phyloP scores from a whole-genome alignment of 2,329 filamentous ascomycete species.

The Cladorrhinum sp. region DNA sequence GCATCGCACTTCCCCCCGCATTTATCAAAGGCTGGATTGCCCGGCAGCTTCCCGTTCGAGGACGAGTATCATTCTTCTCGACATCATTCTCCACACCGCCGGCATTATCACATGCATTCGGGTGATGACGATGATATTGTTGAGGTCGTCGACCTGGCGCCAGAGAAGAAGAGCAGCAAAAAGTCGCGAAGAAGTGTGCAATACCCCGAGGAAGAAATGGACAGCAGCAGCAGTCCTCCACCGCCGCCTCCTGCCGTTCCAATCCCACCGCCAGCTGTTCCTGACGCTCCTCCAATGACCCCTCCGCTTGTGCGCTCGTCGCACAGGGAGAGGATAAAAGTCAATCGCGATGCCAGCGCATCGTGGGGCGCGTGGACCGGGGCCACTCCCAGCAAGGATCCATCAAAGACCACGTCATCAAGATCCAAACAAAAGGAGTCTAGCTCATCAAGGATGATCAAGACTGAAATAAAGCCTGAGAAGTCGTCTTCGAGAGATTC shows the following conservation, averaged over 20 bases:
- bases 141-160: constrained; percentile 50
- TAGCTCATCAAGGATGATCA: constrained; percentile 38
- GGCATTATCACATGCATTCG: neutral
- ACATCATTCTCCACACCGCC: constrained; percentile 25
- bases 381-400: constrained; percentile 50
- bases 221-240: constrained; percentile 30
- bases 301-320: constrained; percentile 37
- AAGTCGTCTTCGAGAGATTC: constrained; percentile 19
- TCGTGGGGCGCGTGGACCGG: constrained; percentile 73
- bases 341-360: constrained; percentile 63
- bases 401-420: constrained; percentile 56
- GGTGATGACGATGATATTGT: constrained; percentile 42
- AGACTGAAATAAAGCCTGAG: constrained; percentile 32
- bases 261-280: constrained; percentile 45
- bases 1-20: constrained; percentile 3
- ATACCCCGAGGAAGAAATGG: constrained; percentile 36
- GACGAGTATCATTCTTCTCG: constrained; percentile 26
- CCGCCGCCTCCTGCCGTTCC: constrained; percentile 38
- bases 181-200: constrained; percentile 42
- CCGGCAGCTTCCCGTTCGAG: constrained; percentile 57
- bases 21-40: constrained; percentile 33
- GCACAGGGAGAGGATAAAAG: constrained; percentile 74
- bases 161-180: constrained; percentile 41
- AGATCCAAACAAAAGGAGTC: constrained; percentile 56
- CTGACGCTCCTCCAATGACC: constrained; percentile 44